Base-by-base conservation (phyloP, 768 basidiomycete genomes). In the Pleurotus sapidus region DNA sequence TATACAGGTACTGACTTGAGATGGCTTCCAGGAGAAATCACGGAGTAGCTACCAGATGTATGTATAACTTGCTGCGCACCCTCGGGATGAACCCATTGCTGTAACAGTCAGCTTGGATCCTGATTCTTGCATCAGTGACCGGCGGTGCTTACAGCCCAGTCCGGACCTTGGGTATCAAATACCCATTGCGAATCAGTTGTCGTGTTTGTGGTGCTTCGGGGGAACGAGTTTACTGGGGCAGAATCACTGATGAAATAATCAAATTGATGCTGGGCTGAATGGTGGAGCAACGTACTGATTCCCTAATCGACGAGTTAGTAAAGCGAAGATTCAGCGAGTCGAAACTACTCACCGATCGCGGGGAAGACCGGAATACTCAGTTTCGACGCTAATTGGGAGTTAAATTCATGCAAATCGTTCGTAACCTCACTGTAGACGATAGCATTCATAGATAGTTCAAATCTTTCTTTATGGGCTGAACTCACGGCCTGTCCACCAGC, bases 171-270 rank as follows among this genome's bases (percentile, higher is more conserved):
- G 0, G 65, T 66, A 51, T 72, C 67, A 40, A 72, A 77, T 0
- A 74, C 71, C 66, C 69, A 78, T 53, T 75, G 72, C 3, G 68
- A 63, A 47, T 62, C 57, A 30, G 62, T 57, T 8, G 59, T 47
- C 7, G 65, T 63, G 2, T 58, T 27, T 20, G 67, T 72, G 9
- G 68, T 71, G 27, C 61, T 65, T 4, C 74, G 70, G 5, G 76
- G 70, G 63, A 77, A 77, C 18, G 65, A 63, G 63, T 77, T 77
- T 46, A 75, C 74, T 24, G 76, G 76, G 1, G 70, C 67, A 17
- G 72, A 63, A 57, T 77, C 76, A 61, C 74, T 76, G 57, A n/a
- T n/a, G n/a, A 15, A 38, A 15, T 60, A 25, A 25, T 12, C 15
- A n/a, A 15, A 39, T n/a, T 34, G 37, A 15, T n/a, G 38, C 15